Evolutionary conservation across 2,329 filamentous ascomycete species (phyloP).

Genomic region (Ceratocystis eucalypticola): DNA sequence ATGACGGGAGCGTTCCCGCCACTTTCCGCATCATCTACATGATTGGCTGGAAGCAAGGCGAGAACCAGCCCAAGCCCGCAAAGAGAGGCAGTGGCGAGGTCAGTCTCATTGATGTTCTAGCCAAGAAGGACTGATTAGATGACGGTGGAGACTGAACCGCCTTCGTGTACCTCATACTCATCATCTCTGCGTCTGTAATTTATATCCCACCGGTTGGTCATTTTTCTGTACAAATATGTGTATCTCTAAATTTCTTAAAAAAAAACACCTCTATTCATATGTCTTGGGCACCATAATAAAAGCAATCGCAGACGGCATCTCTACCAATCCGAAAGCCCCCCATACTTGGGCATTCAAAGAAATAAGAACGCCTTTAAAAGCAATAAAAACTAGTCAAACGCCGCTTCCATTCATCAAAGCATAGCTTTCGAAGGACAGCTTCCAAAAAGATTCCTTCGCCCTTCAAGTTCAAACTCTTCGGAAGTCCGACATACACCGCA

Average conservation of each 20-base stretch:
- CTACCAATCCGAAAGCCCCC: background rate
- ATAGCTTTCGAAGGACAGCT: no score
- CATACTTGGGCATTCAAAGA: background rate
- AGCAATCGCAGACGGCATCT: background rate
- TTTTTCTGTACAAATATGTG: background rate
- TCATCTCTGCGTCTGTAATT: background rate
- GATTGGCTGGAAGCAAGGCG: conserved; percentile 93
- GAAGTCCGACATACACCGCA: conserved; percentile 91
- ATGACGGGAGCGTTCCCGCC: conserved; percentile 63
- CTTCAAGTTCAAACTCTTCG: conserved; percentile 45
- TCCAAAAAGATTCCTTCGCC: no score
- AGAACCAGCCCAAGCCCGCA: conserved; percentile 65
- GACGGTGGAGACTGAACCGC: no score
- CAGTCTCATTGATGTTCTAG: conserved; percentile 70
- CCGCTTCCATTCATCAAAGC: no score
- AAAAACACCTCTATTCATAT: background rate
- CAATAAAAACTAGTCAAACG: background rate
- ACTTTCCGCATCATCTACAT: conserved; percentile 95
- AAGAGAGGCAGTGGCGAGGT: conserved; percentile 72
- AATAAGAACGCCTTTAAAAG: background rate
- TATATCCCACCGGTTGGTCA: background rate
- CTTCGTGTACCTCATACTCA: background rate
- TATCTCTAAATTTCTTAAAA: background rate
- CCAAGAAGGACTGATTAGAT: conserved; percentile 12
- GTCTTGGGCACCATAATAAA: background rate